Evolutionary conservation across 306 rosid species (phyloP), one percentile per base, ranked within the genome.

Genomic region (Quercus glauca): DNA sequence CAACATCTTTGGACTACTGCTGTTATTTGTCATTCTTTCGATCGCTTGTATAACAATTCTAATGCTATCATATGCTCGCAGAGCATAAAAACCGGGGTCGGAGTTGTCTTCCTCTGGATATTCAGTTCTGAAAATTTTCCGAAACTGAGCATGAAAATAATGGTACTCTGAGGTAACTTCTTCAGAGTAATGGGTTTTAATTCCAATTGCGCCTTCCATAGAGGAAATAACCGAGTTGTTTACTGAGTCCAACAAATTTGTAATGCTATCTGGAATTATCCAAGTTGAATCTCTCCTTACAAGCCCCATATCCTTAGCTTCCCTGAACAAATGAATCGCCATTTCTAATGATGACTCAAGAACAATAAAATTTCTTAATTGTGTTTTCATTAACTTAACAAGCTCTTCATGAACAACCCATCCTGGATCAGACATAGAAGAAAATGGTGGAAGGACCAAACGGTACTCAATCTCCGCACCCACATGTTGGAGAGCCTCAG

Each of bases 191-290:
- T 83, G 52, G 7, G 78, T 89, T 85, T 82, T 91, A 84, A 91
- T 88, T 83, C 97, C 97, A 55, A 92, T 69, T 28, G 92, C 81
- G 29, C 96, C 97, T 79, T 83, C 81, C 94, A 89, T 89, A 19
- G 78, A 78, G 75, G 92, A 88, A 60, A 85, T 79, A 17, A 76
- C 78, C 13, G 87, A 69, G 80, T 76, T 79, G 64, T 87, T 84
- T 55, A 83, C 77, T 53, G 83, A 83, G 78, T 85, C 88, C 23
- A 91, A 72, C 69, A 79, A 69, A 85, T 83, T 85, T 14, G 92
- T 74, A 67, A 87, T 74, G 25, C 88, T 80, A 80, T 89, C 90
- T 55, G 96, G 76, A 55, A 91, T 35, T 61, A 91, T 91, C 97
- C 94, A 92, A 74, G 78, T 87, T 19, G 97, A 86, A 0, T 83